Conservation (phyloP, 108 stramenopile genomes). For the Skeletonema grethae region DNA sequence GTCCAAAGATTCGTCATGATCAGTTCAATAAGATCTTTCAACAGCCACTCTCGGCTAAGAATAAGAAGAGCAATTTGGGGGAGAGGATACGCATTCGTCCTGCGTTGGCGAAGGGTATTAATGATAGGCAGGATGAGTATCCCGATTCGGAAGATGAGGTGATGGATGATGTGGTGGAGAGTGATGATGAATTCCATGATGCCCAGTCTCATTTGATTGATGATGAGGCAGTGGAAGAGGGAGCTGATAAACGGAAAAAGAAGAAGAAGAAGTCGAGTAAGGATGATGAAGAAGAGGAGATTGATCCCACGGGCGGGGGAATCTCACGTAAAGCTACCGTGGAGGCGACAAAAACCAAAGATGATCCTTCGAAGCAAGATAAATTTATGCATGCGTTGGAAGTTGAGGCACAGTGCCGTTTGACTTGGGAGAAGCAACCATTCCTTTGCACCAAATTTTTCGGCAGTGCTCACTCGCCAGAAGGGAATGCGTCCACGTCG, state of each 20-base stretch:
- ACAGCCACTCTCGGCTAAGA: conserved; percentile 45
- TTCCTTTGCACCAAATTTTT: conserved; percentile 74
- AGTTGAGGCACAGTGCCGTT: conserved; percentile 88
- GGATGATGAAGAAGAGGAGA: conserved; percentile 16
- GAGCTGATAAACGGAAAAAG: neutral
- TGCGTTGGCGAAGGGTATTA: conserved; percentile 51
- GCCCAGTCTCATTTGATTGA: conserved; percentile 32
- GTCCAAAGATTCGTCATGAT: conserved; percentile 92
- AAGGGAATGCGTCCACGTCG: neutral
- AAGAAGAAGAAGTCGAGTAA: conserved; percentile 38
- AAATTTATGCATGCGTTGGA: conserved; percentile 93
- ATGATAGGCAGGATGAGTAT: conserved; percentile 13
- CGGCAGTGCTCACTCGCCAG: conserved; percentile 52
- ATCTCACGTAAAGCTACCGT: conserved; percentile 45
- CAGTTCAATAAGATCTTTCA: conserved; percentile 95
- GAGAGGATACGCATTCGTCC: conserved; percentile 68
- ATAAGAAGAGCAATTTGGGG: conserved; percentile 56
- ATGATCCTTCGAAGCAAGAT: conserved; percentile 43
- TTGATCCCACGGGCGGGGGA: conserved; percentile 34
- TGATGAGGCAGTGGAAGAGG: conserved; percentile 41
- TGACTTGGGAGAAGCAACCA: conserved; percentile 86
- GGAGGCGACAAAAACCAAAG: conserved; percentile 23
- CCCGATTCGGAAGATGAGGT: conserved; percentile 46
- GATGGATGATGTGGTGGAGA: conserved; percentile 23
- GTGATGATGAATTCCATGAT: conserved; percentile 39